Conservation (phyloP, 2,329 filamentous ascomycete species). For the Fusarium staphyleae region DNA sequence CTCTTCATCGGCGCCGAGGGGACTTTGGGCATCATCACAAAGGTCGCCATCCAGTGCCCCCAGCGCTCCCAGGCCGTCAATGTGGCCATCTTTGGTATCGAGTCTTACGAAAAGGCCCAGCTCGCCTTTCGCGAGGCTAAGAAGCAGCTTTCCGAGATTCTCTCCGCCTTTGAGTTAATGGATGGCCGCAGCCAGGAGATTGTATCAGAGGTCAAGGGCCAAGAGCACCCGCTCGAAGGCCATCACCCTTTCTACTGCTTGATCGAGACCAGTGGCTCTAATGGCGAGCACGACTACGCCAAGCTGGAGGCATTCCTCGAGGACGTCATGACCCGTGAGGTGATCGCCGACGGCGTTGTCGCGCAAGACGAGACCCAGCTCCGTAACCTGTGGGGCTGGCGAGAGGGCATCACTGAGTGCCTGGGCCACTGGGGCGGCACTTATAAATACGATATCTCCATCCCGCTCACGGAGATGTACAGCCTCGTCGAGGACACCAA, state of each 20-base stretch:
- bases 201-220: constrained; percentile 75
- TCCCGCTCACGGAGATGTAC: constrained; percentile 88
- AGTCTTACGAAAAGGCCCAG: constrained; percentile 89
- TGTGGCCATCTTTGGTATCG: constrained; percentile 91
- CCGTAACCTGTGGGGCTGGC: constrained; percentile 85
- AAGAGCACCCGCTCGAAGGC: constrained; percentile 80
- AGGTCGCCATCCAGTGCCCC: constrained; percentile 86
- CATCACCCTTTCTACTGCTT: constrained; percentile 95
- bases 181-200: constrained; percentile 82
- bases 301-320: constrained; percentile 93
- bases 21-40: constrained; percentile 93
- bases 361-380: constrained; percentile 94
- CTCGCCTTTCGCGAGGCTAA: constrained; percentile 89
- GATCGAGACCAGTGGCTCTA: constrained; percentile 94
- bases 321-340: constrained; percentile 85
- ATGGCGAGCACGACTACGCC: constrained; percentile 88
- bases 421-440: constrained; percentile 91
- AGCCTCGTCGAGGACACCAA: constrained; percentile 85
- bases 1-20: constrained; percentile 96
- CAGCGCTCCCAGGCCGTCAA: constrained; percentile 88
- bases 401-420: constrained; percentile 91
- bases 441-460: constrained; percentile 98
- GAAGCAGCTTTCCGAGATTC: constrained; percentile 87
- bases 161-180: constrained; percentile 98
- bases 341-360: constrained; percentile 87